Conservation (phyloP, 164 flowering plant species). For the Taxillus chinensis region DNA sequence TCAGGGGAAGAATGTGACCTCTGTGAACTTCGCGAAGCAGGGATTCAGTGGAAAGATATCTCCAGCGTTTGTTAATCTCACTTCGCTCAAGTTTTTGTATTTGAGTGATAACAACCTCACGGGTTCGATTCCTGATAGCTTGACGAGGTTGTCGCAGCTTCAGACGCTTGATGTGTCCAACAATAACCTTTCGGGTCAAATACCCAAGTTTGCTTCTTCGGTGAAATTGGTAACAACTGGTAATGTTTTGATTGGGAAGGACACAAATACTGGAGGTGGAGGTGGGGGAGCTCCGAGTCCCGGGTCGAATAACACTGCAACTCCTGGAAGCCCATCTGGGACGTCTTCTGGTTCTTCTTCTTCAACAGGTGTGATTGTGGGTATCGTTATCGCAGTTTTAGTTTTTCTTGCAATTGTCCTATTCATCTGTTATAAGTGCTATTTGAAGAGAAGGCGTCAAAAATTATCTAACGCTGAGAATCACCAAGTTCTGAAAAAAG, state of each 20-base stretch:
- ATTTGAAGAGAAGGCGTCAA: constrained; percentile 15
- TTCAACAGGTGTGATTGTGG: constrained; percentile 27
- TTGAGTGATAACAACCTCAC: constrained; percentile 32
- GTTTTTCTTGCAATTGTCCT: constrained; percentile 26
- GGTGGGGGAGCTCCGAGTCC: neutral
- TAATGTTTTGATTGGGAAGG: constrained; percentile 26
- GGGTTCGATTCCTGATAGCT: constrained; percentile 30
- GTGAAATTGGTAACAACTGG: constrained; percentile 24
- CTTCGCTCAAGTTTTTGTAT: constrained; percentile 19
- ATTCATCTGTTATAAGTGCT: constrained; percentile 28
- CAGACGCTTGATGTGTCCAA: constrained; percentile 36
- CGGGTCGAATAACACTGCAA: constrained; percentile 3
- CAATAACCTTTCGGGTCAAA: constrained; percentile 34
- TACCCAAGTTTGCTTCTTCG: constrained; percentile 20
- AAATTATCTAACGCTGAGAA: constrained; percentile 21
- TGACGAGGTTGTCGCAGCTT: constrained; percentile 23
- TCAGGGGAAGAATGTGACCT: constrained; percentile 6
- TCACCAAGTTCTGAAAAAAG: constrained; percentile 19
- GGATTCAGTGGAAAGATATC: constrained; percentile 32
- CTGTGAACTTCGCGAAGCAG: constrained; percentile 29
- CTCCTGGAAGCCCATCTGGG: constrained; percentile 9
- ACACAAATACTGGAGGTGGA: constrained; percentile 12
- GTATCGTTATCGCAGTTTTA: constrained; percentile 23
- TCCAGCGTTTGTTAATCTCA: constrained; percentile 32
- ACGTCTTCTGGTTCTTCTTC: constrained; percentile 6